Conservation (phyloP, 176 grass and related monocot genomes). For the Elymus sibiricus region DNA sequence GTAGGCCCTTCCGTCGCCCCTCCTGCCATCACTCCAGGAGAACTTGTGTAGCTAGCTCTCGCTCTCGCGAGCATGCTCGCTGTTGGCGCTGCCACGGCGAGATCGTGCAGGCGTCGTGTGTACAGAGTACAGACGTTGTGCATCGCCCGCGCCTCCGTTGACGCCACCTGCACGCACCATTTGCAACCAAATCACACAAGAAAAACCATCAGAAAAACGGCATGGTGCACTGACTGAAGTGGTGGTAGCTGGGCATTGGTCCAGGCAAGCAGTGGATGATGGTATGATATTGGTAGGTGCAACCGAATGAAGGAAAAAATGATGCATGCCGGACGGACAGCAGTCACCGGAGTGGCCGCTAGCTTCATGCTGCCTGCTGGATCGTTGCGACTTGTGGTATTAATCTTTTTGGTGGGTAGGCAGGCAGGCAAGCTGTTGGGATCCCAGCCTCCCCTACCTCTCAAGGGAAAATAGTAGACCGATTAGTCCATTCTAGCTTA, state of each 20-base stretch:
- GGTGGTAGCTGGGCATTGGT: neutral
- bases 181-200: conserved; percentile 10
- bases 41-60: too few relatives aligned
- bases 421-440: neutral
- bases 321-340: neutral
- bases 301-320: conserved; percentile 2
- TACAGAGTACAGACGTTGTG: too few relatives aligned
- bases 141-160: conserved; percentile 89
- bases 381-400: neutral
- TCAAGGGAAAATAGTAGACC: neutral
- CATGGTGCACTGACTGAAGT: too few relatives aligned
- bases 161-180: conserved; percentile 52
- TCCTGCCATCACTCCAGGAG: too few relatives aligned
- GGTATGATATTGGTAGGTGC: conserved; percentile 14
- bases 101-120: too few relatives aligned
- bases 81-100: too few relatives aligned
- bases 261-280: neutral
- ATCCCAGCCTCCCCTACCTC: neutral
- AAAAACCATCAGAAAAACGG: too few relatives aligned
- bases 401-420: neutral
- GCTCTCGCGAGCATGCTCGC: too few relatives aligned
- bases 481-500: neutral
- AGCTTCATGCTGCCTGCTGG: too few relatives aligned
- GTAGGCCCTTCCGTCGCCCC: too few relatives aligned
- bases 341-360: neutral